phyloP scores from a whole-genome alignment of 495 filamentous ascomycete genomes.

The Penicillium silybi region DNA sequence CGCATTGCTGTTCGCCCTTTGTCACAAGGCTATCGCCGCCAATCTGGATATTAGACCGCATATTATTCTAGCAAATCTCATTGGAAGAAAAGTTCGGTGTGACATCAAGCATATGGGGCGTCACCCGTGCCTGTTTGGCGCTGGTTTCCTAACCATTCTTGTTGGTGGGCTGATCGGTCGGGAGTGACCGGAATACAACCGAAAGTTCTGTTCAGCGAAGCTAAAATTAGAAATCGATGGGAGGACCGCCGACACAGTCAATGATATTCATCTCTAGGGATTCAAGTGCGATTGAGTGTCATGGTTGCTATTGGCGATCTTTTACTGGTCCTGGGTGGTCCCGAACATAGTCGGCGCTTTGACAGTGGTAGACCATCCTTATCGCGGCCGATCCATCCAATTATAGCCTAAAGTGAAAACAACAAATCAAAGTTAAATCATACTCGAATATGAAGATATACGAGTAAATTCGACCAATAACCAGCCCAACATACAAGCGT shows the following conservation, averaged over 20 bases:
- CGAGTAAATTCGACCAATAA: no score
- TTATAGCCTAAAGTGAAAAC: no score
- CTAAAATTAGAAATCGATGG: neutral
- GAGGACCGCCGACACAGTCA: neutral
- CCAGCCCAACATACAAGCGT: no score
- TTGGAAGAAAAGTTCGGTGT: no score
- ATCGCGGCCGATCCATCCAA: neutral
- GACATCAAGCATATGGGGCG: neutral
- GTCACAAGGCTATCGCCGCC: no score
- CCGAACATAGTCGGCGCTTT: conserved; percentile 4
- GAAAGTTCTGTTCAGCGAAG: neutral
- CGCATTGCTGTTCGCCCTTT: no score
- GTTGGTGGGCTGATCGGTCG: conserved; percentile 10
- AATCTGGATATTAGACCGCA: no score
- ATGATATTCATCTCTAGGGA: neutral
- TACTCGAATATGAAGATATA: no score
- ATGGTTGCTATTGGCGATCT: neutral
- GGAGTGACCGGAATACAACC: neutral
- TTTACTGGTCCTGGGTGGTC: neutral
- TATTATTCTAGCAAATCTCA: no score
- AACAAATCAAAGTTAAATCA: no score
- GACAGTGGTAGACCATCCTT: conserved; percentile 3
- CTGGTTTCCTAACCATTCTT: conserved; percentile 6
- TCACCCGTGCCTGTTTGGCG: neutral
- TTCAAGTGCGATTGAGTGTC: neutral